phyloP scores from a whole-genome alignment of 139 green algal species.

The Bryopsis sp. region DNA sequence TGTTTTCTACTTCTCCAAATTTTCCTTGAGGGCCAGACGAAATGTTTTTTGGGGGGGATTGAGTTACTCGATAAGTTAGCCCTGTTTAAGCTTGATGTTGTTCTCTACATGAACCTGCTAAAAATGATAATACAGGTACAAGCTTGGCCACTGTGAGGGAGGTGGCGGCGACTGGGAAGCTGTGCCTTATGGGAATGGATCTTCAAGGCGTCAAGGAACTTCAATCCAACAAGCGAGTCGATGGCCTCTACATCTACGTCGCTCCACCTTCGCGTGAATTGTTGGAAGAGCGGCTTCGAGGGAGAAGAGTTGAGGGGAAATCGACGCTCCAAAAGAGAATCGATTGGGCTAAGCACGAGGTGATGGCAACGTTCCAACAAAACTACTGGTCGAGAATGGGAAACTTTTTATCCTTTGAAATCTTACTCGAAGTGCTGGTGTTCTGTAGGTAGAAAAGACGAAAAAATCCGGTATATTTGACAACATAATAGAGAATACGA shows the following conservation, averaged over 20 bases:
- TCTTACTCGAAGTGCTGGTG: not conserved
- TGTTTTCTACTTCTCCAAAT: no score
- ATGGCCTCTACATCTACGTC: constrained; percentile 57
- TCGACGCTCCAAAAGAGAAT: constrained; percentile 43
- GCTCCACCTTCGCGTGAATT: constrained; percentile 38
- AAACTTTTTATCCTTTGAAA: not conserved
- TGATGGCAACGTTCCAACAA: no score
- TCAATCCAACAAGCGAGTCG: constrained; percentile 46
- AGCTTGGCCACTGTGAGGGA: constrained; percentile 44
- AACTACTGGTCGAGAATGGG: no score
- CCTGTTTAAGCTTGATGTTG: no score
- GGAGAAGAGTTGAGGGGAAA: constrained; percentile 40
- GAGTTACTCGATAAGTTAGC: no score
- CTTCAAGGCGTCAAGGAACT: constrained; percentile 28
- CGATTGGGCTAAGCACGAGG: constrained; percentile 31
- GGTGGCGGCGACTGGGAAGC: constrained; percentile 54
- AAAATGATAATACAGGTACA: no score
- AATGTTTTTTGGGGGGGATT: no score
- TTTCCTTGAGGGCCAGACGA: no score
- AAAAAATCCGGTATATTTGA: constrained; percentile 28
- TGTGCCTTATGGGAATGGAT: constrained; percentile 61
- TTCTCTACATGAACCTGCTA: no score
- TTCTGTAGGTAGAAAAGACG: constrained; percentile 21
- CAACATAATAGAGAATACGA: constrained; percentile 28
- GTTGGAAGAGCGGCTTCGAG: constrained; percentile 38